Evolutionary conservation across 176 grass and related monocot genomes (phyloP).

Genomic region (Elaeis guineensis): DNA sequence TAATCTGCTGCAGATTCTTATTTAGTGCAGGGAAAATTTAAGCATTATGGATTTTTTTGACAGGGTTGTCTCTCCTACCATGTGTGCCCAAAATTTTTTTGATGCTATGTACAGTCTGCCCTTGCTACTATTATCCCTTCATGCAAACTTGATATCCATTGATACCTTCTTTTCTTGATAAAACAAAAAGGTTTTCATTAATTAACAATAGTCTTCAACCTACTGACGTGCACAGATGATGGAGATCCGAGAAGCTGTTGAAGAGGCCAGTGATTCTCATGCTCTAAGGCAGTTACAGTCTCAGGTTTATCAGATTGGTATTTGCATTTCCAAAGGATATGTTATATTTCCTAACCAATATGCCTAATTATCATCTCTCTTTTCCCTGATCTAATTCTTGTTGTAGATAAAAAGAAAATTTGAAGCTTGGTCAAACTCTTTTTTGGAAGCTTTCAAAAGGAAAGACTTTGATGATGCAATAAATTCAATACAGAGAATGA

Average conservation of each 20-base stretch:
- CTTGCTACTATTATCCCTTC: no score
- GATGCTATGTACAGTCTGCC: no score
- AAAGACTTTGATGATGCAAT: slow-evolving; percentile 45
- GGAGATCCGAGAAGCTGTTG: slow-evolving; percentile 81
- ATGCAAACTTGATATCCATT: no score
- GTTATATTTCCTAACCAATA: not conserved
- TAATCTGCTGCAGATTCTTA: slow-evolving; percentile 14
- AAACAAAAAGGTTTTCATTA: no score
- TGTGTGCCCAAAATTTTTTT: no score
- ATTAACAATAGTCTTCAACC: no score
- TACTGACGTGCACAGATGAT: slow-evolving; percentile 43
- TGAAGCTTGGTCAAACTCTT: slow-evolving; percentile 42
- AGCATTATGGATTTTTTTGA: no score
- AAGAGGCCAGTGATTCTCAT: slow-evolving; percentile 47
- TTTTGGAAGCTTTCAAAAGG: slow-evolving; percentile 46
- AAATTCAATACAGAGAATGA: slow-evolving; percentile 70
- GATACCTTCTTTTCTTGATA: no score
- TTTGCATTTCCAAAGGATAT: slow-evolving; percentile 1
- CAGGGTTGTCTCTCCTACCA: no score
- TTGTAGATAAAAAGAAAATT: slow-evolving; percentile 53
- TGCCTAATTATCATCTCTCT: not conserved
- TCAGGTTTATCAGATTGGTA: slow-evolving; percentile 38
- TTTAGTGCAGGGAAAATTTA: no score
- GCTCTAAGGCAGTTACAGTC: slow-evolving; percentile 53
- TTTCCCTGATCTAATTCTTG: not conserved